Base-by-base conservation (phyloP, 139 green algal genomes). In the Volvox africanus region DNA sequence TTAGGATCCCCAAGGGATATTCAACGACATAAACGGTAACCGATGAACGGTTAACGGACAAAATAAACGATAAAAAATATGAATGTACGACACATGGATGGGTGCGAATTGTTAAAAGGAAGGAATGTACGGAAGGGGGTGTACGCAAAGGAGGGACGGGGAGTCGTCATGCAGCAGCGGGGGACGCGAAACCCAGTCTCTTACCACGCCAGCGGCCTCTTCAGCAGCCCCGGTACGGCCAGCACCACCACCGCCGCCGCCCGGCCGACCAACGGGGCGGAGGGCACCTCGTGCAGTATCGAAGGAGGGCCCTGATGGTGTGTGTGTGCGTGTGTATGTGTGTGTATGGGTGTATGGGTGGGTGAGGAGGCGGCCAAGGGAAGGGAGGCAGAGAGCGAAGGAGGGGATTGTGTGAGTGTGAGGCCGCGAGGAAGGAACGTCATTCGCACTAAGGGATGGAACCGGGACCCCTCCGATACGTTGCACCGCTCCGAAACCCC, bases 191-290 rank as follows among this genome's bases (percentile, higher is more conserved):
- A 73, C 80, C 22, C 20, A 28, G n/a, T 1, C 30, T 28, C 35
- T 30, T 26, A 79, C 86, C 50, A 35, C 28, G 65, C 77, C 68
- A 71, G 36, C 6, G 33, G 78, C 1, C 28, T 80, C n/a, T 32
- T 37, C 36, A 92, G 69, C 28, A 92, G 88, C 2, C 84, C 84
- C 1, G 88, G 78, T 11, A 33, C 26, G 0, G 84, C 88, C 24
- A 92, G n/a, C 79, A 94, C 62, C 79, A 94, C 88, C 55, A 92
- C 67, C 13, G 84, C 84, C 2, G 78, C 84, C 6, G 75, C 83
- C 5, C 91, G 61, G 5, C 32, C 44, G 61, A 92, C 78, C 84
- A 94, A 69, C 55, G 89, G 92, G 18, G 79, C 61, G 18, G 92
- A 90, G 71, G 78, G 65, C 26, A 89, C n/a, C 65, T 91, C 61